Evolutionary conservation across 768 basidiomycete species (phyloP), one percentile per base, ranked within the genome.

Genomic region (Termitomyces sp.): DNA sequence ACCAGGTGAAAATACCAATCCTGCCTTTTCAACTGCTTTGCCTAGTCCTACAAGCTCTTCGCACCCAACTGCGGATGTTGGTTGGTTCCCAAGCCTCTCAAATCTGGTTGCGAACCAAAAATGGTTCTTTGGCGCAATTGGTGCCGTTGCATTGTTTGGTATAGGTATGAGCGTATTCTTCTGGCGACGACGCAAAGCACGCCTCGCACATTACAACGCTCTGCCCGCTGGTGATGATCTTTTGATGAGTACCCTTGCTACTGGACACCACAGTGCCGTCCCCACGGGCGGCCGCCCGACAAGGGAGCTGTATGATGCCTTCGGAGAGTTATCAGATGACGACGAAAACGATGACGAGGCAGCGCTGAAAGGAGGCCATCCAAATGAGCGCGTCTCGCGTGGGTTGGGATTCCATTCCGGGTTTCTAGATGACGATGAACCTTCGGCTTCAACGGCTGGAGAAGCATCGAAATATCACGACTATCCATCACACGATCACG

Each of bases 221-320:
- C 71, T 94, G 32, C 79, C 81, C 4, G 83, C 68, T 26, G 82
- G 80, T 35, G 89, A 90, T 55, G 88, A 89, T 52, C 72, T 95
- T 56, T 84, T 86, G 8, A 93, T 98, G 93, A 84, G 80, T 52
- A 70, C 87, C 4, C 71, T 97, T 33, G 77, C 82, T 20, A 71
- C 78, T 26, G 68, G 75, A 4, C 72, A 59, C 13, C 59, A 65
- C 1, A 51, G 58, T 33, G 47, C 76, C 32, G 59, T 72, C 26
- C 64, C 67, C 23, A 64, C 69, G 67, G 33, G 70, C 26, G 75
- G 80, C 40, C 79, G 87, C 52, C 74, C 74, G 20, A 90, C 94
- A 52, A 89, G 89, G 74, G 96, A 98, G 73, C 69, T 99, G 61
- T 98, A 98, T 67, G 95, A 98, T 72, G 95, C 96, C 18, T 98